Evolutionary conservation across 2,329 filamentous ascomycete genomes (phyloP), one percentile per base, ranked within the genome.

Genomic region (Penicillium hesseltinei): DNA sequence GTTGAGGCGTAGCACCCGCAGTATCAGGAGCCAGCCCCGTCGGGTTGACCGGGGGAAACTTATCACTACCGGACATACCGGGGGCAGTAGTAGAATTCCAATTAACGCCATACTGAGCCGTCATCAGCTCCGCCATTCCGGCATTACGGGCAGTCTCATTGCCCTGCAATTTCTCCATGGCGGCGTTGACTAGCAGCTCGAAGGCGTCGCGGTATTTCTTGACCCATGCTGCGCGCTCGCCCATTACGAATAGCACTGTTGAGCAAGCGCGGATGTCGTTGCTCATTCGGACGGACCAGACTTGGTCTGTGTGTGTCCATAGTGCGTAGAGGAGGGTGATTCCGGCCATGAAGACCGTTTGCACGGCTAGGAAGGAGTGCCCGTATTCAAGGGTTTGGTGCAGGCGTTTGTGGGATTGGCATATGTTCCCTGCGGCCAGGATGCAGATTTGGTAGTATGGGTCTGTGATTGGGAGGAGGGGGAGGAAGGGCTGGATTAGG

Each of bases 181-280:
- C 71, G 3, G 78, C 77, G 47, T 77, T 77, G 27, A 79, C 77
- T 2, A 81, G 73, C 2, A 79, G 56, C 54, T 80, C 78, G 52
- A 80, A 81, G 3, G 78, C 76, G 40, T 81, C 78, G 6, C 78
- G 73, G 66, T 80, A 80, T 59, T 76, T 76, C 53, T 76, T 77
- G 4, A 81, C 78, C 76, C 78, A 80, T 0, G 73, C 67, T 8
- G 78, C 78, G 31, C 78, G 74, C 61, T 81, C 80, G 5, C 78
- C 73, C 77, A 81, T 81, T 39, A 80, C 78, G 50, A 80, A 81
- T 1, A 81, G 69, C 1, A 81, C 78, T 1, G 78, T 73, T 1
- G 77, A 80, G 66, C 78, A 81, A 4, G 79, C 78, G 35, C 79
- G 77, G 48, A 81, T 75, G 46, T 81, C 78, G 61, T 81, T 78